Conservation (phyloP, 78 protist genomes). For the Speleostelium caveatum region DNA sequence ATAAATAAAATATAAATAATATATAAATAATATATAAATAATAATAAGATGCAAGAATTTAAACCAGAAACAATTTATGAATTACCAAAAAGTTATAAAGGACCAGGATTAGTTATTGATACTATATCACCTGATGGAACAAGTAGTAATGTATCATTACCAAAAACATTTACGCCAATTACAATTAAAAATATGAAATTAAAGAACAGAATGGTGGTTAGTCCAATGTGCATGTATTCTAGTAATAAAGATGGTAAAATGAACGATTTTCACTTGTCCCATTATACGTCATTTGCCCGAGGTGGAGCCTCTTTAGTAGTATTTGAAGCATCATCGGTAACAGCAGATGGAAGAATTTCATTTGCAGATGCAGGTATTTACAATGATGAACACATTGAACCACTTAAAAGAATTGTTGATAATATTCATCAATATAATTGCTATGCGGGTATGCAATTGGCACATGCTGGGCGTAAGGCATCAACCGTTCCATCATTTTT, state of each 20-base stretch:
- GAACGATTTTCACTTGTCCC: conserved; percentile 45
- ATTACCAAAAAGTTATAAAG: too few species aligned
- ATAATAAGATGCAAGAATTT: too few species aligned
- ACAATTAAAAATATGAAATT: too few species aligned
- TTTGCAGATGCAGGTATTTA: conserved; percentile 39
- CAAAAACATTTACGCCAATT: too few species aligned
- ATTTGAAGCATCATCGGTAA: conserved; percentile 36
- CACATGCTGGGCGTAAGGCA: conserved; percentile 70
- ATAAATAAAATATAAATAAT: too few species aligned
- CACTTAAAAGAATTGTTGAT: conserved; percentile 38
- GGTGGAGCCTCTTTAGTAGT: conserved; percentile 42
- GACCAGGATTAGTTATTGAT: too few species aligned
- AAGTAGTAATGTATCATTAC: too few species aligned
- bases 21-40: too few species aligned
- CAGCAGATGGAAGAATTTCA: conserved; percentile 33
- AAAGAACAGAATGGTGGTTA: too few species aligned
- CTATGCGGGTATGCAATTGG: conserved; percentile 52
- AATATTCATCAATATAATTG: conserved; percentile 31
- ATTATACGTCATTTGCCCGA: conserved; percentile 31
- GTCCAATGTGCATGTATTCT: conserved; percentile 23
- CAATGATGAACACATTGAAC: conserved; percentile 14
- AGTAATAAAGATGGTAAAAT: conserved; percentile 33
- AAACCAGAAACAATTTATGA: too few species aligned
- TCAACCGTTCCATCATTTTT: conserved; percentile 28
- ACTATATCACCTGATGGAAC: too few species aligned